Percentiles rank a stretch among this genome's conserved stretches.
phyloP scores from a whole-genome alignment of 2,329 filamentous ascomycete species.

The Amauroascus niger region DNA sequence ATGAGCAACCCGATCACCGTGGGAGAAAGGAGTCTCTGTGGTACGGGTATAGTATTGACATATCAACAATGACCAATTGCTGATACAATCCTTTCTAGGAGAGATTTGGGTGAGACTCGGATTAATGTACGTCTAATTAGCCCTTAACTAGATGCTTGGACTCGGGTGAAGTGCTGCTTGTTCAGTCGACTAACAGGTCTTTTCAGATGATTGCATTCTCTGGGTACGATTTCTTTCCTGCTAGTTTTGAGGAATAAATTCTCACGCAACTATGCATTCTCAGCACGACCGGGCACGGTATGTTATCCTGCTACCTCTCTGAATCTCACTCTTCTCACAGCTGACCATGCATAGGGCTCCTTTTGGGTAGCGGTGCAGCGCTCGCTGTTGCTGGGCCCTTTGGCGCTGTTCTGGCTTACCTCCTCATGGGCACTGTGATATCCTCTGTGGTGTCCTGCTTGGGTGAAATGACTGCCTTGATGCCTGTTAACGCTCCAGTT shows the following conservation, averaged over 20 bases:
- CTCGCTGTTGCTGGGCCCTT: constrained; percentile 35
- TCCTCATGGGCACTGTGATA: constrained; percentile 38
- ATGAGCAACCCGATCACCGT: constrained; percentile 2
- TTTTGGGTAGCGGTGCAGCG: constrained; percentile 35
- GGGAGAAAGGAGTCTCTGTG: constrained; percentile 10
- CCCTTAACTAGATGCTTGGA: background rate
- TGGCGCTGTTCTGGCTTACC: constrained; percentile 33
- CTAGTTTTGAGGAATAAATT: constrained; percentile 4
- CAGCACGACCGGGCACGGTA: constrained; percentile 36
- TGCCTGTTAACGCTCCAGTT: constrained; percentile 36
- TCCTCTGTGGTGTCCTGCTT: constrained; percentile 37
- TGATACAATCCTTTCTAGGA: constrained; percentile 22
- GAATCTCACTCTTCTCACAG: background rate
- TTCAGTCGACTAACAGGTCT: background rate
- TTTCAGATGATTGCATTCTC: constrained; percentile 39
- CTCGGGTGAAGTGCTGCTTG: background rate
- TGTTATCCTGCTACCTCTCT: background rate
- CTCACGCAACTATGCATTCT: background rate
- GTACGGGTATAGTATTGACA: background rate
- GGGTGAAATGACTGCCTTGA: constrained; percentile 38
- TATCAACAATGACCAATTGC: background rate
- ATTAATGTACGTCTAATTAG: constrained; percentile 28
- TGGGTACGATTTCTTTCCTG: constrained; percentile 25
- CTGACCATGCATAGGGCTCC: constrained; percentile 25
- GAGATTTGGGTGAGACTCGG: constrained; percentile 34